Evolutionary conservation across 108 stramenopile genomes (phyloP), one percentile per base, ranked within the genome.

Genomic region (Fragilariopsis cylindrus): DNA sequence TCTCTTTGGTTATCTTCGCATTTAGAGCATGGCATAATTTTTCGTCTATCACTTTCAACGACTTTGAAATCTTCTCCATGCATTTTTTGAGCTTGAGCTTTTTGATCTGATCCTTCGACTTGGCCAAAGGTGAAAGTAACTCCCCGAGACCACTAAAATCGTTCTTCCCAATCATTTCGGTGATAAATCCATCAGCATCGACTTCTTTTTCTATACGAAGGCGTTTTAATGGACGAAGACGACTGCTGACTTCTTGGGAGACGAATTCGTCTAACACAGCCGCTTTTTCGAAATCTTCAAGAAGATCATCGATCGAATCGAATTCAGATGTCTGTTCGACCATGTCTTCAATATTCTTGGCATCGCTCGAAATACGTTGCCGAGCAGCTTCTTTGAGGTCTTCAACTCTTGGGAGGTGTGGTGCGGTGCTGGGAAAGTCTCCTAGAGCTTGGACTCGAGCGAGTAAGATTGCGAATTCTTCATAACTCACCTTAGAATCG

Each of bases 41-140:
- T 76, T 56, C 42, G 12, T 52, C 7, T 53, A 46, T 40, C 46
- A 42, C 48, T 78, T 65, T 60, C 73, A 77, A 53, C 39, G 71
- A 16, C 71, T 64, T 19, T 18, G 40, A 21, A 80, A 77, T 87
- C 15, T 66, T 60, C 21, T 58, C n/a, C 5, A 52, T 19, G 21
- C 76, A 77, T 56, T 21, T 18, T 16, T 62, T 15, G 49, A 74
- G 83, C 47, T 81, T 83, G 44, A 81, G 75, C 54, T 72, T 65
- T 48, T 79, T 83, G 11, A 88, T 64, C 48, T 88, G 87, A 69
- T 83, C 84, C 43, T 81, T 76, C 13, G 87, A 82, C 3, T 71
- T 12, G 7, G 80, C 74, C 43, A 82, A 63, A 3, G 87, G 87
- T 21, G 69, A 7, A 11, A 88, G 49, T 30, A 88, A 77, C 46